Base-by-base conservation (phyloP, 306 rosid species). In the Pterocarpus macrocarpus region DNA sequence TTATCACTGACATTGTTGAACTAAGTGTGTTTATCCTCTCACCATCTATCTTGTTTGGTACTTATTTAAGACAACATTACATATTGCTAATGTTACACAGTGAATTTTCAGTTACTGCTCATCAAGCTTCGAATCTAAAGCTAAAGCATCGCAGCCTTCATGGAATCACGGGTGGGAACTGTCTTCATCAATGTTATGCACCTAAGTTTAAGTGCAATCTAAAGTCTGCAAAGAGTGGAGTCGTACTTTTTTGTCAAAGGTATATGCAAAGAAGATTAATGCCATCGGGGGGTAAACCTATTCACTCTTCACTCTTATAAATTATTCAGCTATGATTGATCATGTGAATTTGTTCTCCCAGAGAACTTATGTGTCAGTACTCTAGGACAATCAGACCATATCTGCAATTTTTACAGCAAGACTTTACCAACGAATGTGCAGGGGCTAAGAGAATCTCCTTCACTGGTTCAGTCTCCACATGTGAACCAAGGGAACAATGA, bases 281-380 rank as follows among this genome's bases (percentile, higher is more conserved):
- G 13, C 53, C 10, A 47, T 50, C 65, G 52, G 17, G 39, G 7
- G 39, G 55, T 69, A 52, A 75, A 32, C 39, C 49, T 52, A 34
- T 53, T 63, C 10, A 61, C 38, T 17, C 38, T n/a, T n/a, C 17
- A 66, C 38, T 49, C 59, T 13, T 57, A n/a, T 47, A 41, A 64
- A 81, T 78, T 67, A 67, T 81, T 58, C 15, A 61, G 13, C n/a
- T 16, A 78, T 86, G 16, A 73, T 69, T 78, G 62, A 65, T 41
- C 89, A 82, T 78, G 84, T 86, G 84, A 78, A 52, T 34, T 45
- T 78, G 74, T 56, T 61, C 15, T 39, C 69, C 4, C n/a, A 38
- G 64, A 52, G 38, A 77, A 52, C 30, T 28, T n/a, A 13, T 81
- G 81, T 78, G 81, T 82, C 67, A 67, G 58, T 56, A 73, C 7